A percentile compares a stretch with the other conserved stretches of the same genome.
Conservation (phyloP, 208 protist species). For the Trypanosoma platydactyli region DNA sequence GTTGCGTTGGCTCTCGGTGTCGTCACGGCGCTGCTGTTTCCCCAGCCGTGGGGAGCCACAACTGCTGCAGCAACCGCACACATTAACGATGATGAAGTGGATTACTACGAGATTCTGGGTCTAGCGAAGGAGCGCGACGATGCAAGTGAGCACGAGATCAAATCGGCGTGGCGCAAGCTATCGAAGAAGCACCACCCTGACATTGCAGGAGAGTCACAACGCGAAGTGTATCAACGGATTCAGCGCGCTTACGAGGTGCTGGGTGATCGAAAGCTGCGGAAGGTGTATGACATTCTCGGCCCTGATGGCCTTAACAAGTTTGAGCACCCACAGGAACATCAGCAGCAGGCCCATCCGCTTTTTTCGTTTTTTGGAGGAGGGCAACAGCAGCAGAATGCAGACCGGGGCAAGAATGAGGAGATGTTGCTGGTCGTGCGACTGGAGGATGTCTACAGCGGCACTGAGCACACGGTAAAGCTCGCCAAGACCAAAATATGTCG, state of each 20-base stretch:
- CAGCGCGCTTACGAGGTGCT: constrained; percentile 82
- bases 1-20: not conserved
- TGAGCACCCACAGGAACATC: constrained; percentile 36
- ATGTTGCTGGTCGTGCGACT: constrained; percentile 78
- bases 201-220: constrained; percentile 38
- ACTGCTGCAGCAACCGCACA: not conserved
- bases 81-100: constrained; percentile 30
- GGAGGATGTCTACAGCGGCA: constrained; percentile 93
- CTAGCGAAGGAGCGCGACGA: constrained; percentile 52
- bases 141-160: constrained; percentile 54
- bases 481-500: constrained; percentile 80
- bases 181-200: constrained; percentile 62
- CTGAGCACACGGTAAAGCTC: constrained; percentile 78
- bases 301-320: constrained; percentile 56
- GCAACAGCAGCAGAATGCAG: not conserved
- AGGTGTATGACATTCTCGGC: constrained; percentile 79
- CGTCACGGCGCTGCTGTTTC: not conserved
- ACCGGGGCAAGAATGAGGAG: constrained; percentile 74
- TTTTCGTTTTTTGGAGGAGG: constrained; percentile 46
- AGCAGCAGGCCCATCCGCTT: constrained; percentile 30
- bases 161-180: constrained; percentile 41
- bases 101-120: constrained; percentile 55
- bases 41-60: constrained; percentile 3
- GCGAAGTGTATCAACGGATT: constrained; percentile 56
- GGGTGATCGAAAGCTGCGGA: constrained; percentile 56